Evolutionary conservation across 495 filamentous ascomycete genomes (phyloP).

Genomic region (Penicillium paradoxum): DNA sequence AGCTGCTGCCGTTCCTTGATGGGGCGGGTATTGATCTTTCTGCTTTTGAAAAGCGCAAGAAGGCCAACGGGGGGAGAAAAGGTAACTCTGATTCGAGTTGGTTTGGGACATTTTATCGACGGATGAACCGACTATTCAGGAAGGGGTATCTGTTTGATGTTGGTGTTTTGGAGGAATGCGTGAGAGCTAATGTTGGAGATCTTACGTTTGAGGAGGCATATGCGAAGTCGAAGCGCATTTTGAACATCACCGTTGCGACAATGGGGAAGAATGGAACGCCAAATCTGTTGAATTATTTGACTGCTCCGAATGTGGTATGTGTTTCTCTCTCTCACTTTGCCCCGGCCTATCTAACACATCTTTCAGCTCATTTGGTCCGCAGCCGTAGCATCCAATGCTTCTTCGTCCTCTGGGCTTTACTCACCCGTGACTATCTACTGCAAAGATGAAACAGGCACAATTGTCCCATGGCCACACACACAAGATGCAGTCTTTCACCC

Average conservation of each 20-base stretch:
- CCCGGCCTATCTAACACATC: not conserved
- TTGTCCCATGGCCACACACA: conserved; percentile 72
- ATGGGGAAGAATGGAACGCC: conserved; percentile 70
- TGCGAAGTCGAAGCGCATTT: conserved; percentile 72
- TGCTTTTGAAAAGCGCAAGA: conserved; percentile 55
- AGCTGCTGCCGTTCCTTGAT: conserved; percentile 68
- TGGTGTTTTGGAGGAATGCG: conserved; percentile 76
- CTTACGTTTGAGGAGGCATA: conserved; percentile 95
- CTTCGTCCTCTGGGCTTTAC: conserved; percentile 57
- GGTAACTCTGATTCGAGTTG: conserved; percentile 30
- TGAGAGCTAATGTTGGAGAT: conserved; percentile 79
- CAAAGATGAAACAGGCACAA: conserved; percentile 73
- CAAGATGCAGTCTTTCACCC: conserved; percentile 62
- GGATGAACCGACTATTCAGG: conserved; percentile 58
- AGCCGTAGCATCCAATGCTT: conserved; percentile 85
- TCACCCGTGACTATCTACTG: conserved; percentile 68
- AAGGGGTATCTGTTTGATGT: conserved; percentile 84
- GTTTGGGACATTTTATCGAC: conserved; percentile 54
- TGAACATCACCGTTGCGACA: conserved; percentile 88
- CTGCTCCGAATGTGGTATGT: conserved; percentile 88
- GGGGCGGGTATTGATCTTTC: conserved; percentile 79
- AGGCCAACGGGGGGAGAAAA: conserved; percentile 8
- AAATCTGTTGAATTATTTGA: conserved; percentile 86
- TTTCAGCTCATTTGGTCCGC: conserved; percentile 82
- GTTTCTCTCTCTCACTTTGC: not conserved